Evolutionary conservation across 2,329 filamentous ascomycete genomes (phyloP).

Genomic region (Colletotrichum falcatum): DNA sequence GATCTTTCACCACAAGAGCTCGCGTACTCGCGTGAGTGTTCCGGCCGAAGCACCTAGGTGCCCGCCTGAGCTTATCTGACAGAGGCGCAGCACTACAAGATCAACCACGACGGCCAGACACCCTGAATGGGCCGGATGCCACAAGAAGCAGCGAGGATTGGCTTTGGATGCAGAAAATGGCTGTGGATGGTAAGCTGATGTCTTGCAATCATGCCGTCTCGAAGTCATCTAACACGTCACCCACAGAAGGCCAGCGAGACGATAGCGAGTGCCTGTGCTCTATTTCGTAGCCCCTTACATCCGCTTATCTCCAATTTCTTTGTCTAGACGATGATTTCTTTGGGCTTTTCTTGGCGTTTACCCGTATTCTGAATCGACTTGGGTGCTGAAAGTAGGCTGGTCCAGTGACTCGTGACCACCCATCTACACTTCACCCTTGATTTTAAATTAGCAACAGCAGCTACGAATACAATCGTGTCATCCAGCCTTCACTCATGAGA

Average conservation of each 20-base stretch:
- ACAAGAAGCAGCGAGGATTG: too few relatives aligned
- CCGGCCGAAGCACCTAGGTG: accelerated
- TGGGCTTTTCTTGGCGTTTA: background rate
- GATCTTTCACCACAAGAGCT: background rate
- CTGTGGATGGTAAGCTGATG: background rate
- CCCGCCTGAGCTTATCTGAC: background rate
- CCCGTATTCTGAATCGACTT: background rate
- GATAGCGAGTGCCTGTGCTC: too few relatives aligned
- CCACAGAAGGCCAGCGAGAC: background rate
- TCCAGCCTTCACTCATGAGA: accelerated
- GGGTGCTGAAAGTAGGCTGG: too few relatives aligned
- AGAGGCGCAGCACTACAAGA: background rate
- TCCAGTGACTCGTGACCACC: too few relatives aligned
- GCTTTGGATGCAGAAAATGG: background rate
- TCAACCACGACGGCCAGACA: background rate
- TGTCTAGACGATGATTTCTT: background rate
- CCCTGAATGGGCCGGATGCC: background rate
- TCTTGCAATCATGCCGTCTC: too few relatives aligned
- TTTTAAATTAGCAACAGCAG: too few relatives aligned
- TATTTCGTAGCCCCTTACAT: background rate
- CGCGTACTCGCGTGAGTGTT: background rate
- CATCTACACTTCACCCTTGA: too few relatives aligned
- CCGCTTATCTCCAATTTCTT: background rate
- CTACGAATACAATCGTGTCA: background rate
- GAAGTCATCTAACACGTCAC: background rate